These are phyloP conservation scores for Poteriospumella lacustris DNA, from an alignment of 108 stramenopile genomes.

Conservation along the genomic window DNA sequence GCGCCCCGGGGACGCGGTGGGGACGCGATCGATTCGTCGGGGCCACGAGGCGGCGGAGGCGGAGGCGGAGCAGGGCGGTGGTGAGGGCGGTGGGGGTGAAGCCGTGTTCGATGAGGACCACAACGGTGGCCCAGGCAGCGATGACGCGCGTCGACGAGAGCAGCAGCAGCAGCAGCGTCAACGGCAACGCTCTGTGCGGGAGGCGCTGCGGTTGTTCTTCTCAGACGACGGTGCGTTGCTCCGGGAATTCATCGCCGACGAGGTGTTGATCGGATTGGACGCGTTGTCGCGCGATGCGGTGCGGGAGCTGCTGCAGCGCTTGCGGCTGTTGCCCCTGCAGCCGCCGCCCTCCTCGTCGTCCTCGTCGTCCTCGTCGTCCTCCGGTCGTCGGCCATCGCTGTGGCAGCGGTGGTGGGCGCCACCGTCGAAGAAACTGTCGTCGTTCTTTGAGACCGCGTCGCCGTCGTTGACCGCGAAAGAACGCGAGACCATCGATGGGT, in stretches of 20 bases:
- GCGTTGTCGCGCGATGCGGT: not conserved
- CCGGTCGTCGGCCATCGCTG: too few species aligned
- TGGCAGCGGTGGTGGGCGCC: too few species aligned
- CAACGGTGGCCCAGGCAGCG: not conserved
- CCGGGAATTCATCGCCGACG: constrained; percentile 80
- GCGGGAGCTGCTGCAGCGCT: not conserved
- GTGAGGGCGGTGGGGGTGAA: not conserved
- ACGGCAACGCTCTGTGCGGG: constrained; percentile 54
- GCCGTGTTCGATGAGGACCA: not conserved
- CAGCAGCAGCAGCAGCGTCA: not conserved
- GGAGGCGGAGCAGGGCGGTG: not conserved
- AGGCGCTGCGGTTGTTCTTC: constrained; percentile 84
- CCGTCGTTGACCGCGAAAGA: too few species aligned
- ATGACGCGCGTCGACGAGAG: constrained; percentile 19
- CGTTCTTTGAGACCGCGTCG: too few species aligned
- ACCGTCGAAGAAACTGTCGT: too few species aligned
- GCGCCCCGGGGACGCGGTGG: constrained; percentile 61
- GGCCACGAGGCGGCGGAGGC: constrained; percentile 54
- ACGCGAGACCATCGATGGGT: too few species aligned
- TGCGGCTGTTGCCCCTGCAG: too few species aligned
- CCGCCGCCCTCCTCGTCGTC: too few species aligned
- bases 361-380: too few species aligned
- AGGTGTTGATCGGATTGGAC: constrained; percentile 29
- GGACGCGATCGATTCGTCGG: constrained; percentile 40
- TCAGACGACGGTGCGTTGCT: constrained; percentile 76